Conservation (phyloP, 805 yeast species). For the Metschnikowia bowlesiae region DNA sequence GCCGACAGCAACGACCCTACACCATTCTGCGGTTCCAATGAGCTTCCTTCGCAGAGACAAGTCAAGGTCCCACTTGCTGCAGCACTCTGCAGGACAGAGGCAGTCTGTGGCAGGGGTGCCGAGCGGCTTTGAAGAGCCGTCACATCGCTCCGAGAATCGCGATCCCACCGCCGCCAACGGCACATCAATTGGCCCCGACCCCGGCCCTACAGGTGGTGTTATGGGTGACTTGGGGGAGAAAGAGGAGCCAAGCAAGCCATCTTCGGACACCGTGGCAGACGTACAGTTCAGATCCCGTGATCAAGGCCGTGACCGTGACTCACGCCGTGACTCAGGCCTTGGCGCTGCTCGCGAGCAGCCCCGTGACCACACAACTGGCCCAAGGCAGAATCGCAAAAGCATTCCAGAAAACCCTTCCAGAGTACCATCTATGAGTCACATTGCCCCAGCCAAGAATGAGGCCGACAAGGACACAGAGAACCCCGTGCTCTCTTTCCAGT, state of each 20-base stretch:
- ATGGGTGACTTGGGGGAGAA: neutral
- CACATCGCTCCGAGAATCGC: neutral
- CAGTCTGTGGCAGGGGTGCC: neutral
- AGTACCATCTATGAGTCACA: neutral
- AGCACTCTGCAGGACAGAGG: slow-evolving; percentile 5
- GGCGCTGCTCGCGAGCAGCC: neutral
- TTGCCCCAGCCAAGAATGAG: neutral
- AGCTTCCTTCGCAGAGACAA: slow-evolving; percentile 25
- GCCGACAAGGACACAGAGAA: neutral
- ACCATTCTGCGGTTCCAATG: slow-evolving; percentile 10
- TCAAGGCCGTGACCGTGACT: too few relatives aligned
- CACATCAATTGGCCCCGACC: neutral
- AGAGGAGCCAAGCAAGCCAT: neutral
- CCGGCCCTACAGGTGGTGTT: neutral
- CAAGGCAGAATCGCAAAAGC: neutral
- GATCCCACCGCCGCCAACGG: neutral
- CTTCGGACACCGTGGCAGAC: neutral
- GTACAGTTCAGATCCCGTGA: neutral
- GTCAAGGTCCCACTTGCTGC: slow-evolving; percentile 14
- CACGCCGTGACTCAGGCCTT: neutral
- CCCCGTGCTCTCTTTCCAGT: slow-evolving; percentile 8
- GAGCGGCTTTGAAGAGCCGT: neutral
- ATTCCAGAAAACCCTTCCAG: neutral
- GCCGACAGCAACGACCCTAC: too few relatives aligned
- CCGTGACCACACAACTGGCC: neutral